These are phyloP conservation scores for Colletotrichum lindemuthianum DNA, from an alignment of 2,329 filamentous ascomycete genomes.

Conservation along the genomic window DNA sequence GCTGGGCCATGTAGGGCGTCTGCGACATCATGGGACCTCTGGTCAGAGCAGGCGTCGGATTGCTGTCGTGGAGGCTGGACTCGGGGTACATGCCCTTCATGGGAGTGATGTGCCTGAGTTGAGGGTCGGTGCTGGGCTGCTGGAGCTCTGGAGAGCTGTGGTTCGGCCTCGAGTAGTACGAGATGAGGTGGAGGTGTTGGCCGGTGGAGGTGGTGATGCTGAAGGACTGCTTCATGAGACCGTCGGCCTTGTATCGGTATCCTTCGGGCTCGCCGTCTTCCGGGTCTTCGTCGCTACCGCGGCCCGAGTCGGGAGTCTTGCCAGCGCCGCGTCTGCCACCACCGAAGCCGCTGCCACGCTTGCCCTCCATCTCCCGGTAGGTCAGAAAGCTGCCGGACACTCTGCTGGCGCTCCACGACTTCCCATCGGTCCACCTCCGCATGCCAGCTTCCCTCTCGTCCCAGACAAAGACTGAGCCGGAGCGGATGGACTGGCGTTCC, in stretches of 20 bases:
- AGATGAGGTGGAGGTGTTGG: constrained; percentile 96
- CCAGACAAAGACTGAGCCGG: constrained; percentile 99
- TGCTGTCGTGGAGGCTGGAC: constrained; percentile 87
- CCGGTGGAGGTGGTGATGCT: constrained; percentile 92
- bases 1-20: constrained; percentile 43
- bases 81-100: constrained; percentile 97
- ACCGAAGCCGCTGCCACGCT: constrained; percentile 83
- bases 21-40: constrained; percentile 73
- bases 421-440: constrained; percentile 98
- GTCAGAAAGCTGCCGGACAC: constrained; percentile 98
- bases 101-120: constrained; percentile 83
- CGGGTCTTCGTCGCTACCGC: constrained; percentile 85
- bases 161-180: constrained; percentile 89
- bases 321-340: constrained; percentile 66
- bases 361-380: constrained; percentile 98
- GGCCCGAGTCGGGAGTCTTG: constrained; percentile 85
- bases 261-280: constrained; percentile 88
- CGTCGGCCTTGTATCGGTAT: constrained; percentile 94
- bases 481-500: constrained; percentile 94
- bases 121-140: constrained; percentile 84
- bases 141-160: constrained; percentile 77
- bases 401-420: constrained; percentile 97
- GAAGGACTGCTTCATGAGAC: constrained; percentile 99
- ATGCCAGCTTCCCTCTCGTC: constrained; percentile 98
- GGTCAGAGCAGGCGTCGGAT: constrained; percentile 82